Conservation (phyloP, 106 monocot species). For the Vanilla planifolia region DNA sequence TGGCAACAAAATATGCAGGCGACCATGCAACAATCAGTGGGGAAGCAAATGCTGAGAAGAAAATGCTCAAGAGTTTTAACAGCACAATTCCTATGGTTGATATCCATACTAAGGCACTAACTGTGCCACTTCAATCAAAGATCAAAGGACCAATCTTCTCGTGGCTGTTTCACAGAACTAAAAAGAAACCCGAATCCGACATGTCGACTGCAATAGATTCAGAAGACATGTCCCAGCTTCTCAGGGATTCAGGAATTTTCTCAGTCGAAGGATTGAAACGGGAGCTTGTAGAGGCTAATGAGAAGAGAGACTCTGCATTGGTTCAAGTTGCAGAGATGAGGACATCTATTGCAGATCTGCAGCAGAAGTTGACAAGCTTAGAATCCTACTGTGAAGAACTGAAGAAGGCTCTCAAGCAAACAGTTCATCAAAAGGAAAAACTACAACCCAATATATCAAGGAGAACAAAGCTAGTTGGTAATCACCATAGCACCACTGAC, state of each 20-base stretch:
- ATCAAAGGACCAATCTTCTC: conserved; percentile 43
- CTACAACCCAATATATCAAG: conserved; percentile 24
- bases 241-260: conserved; percentile 49
- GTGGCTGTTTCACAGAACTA: conserved; percentile 49
- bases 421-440: conserved; percentile 36
- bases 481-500: conserved; percentile 15
- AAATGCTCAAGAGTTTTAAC: conserved; percentile 15
- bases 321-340: conserved; percentile 70
- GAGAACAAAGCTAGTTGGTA: conserved; percentile 37
- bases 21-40: conserved; percentile 43
- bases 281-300: conserved; percentile 69
- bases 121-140: conserved; percentile 12
- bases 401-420: conserved; percentile 65
- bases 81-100: conserved; percentile 7
- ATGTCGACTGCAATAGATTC: conserved; percentile 48
- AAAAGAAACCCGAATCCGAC: conserved; percentile 46
- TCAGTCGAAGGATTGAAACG: conserved; percentile 66
- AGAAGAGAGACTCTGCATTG: conserved; percentile 59
- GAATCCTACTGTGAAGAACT: conserved; percentile 76
- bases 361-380: conserved; percentile 51
- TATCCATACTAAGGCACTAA: conserved; percentile 5
- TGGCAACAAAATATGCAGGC: conserved; percentile 43
- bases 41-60: conserved; percentile 19
- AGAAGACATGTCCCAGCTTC: conserved; percentile 53
- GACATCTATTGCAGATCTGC: conserved; percentile 58